Evolutionary conservation across 257 asterid species (phyloP), one percentile per base, ranked within the genome.

Genomic region (Eucommia ulmoides): DNA sequence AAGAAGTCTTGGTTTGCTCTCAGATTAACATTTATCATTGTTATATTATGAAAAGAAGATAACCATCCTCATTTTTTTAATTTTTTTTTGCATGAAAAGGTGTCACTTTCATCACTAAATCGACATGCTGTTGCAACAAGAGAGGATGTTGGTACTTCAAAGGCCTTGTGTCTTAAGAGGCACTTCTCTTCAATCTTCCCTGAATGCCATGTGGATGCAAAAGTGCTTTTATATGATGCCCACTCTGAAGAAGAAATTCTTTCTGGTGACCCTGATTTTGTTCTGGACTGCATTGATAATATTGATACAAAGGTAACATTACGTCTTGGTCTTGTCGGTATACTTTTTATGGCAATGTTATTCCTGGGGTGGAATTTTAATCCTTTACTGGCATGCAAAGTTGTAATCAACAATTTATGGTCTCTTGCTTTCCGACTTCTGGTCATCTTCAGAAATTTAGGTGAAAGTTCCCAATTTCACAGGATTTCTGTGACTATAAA

Each of bases 41-140:
- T n/a, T n/a, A n/a, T n/a, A n/a, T 6, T 35, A 35, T 35, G 38
- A 14, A 6, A 14, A 3, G 12, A 38, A 38, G 45, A 38, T 10
- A 8, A 10, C 26, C 23, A 17, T 44, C 20, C 20, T 45, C 44
- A 35, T 35, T 18, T 33, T 24, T 6, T 42, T n/a, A n/a, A n/a
- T n/a, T n/a, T n/a, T n/a, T n/a, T n/a, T n/a, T n/a, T n/a, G 19
- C 25, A 19, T 24, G 23, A 29, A 68, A 73, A 89, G 96, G 96
- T 89, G 69, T 80, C 98, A 38, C 92, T 89, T 65, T 85, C 98
- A 45, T 89, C 96, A 33, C 76, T 89, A 63, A 85, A 89, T 76
- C 79, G 98, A 63, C 98, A 89, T 71, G 94, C 96, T 60, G 94
- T 82, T 64, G 98, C 94, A 4, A 85, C 93, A 33, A 85, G 98